Evolutionary conservation across 208 protist species (phyloP), one percentile per base, ranked within the genome.

Genomic region (Porcisia hertigi): DNA sequence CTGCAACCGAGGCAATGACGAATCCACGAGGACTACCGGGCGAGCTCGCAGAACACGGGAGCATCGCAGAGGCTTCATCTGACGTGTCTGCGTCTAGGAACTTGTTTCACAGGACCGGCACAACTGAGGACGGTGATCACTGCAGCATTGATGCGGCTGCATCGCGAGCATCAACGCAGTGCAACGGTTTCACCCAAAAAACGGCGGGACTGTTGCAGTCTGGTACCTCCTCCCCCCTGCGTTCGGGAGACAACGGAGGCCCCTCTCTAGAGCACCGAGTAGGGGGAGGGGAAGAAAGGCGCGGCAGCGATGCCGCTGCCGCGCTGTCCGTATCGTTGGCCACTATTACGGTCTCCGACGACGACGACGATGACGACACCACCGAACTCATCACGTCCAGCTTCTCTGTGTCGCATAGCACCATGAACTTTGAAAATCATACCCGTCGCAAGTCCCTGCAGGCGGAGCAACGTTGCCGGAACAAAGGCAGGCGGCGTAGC

Each of bases 321-420:
- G 73, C 12, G 11, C 66, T 52, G 23, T 78, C 81, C 18, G 34
- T 55, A 5, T 75, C 41, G 11, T 45, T 75, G 34, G 82, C 76
- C 47, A 77, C 55, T 59, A 65, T 79, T 45, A 79, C 77, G 30
- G 72, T 82, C 39, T 85, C 76, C 11, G 81, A 79, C 66, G 71
- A 75, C n/a, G 63, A 82, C 62, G 71, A 72, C 11, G 81, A 79
- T 71, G 71, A 75, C n/a, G 63, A 82, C 62, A 75, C 57, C 9
- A 74, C 62, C 20, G 62, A 75, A 55, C 47, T 82, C 53, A 71
- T 59, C 3, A 70, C 76, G 69, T 73, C 62, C 0, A 71, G 54
- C 36, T 54, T 79, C 20, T 85, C 77, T 1, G 63, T 82, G 25
- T 79, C 72, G 18, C 71, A 77, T 58, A 77, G 72, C 47, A 69